phyloP scores from a whole-genome alignment of 441 rosid genomes.

The Pelargonium cotyledonis region DNA sequence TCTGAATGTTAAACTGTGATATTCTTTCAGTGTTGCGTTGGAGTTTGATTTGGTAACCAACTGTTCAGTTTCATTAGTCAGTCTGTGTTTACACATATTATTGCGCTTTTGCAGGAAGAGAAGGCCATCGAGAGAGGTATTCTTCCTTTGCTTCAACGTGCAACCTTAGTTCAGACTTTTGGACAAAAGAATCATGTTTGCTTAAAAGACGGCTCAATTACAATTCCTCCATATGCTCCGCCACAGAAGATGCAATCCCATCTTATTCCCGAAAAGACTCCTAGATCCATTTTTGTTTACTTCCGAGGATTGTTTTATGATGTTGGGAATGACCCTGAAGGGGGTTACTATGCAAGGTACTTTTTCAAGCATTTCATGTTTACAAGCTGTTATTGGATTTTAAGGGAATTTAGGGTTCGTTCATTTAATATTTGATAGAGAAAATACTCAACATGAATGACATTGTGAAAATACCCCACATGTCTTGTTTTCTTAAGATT shows the following conservation, averaged over 20 bases:
- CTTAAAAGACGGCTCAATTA: slow-evolving; percentile 66
- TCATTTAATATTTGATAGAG: too few relatives aligned
- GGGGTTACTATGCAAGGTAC: slow-evolving; percentile 76
- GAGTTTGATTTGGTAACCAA: too few relatives aligned
- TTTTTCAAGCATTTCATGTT: slow-evolving; percentile 1
- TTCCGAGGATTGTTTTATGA: slow-evolving; percentile 76
- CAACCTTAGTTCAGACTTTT: slow-evolving; percentile 72
- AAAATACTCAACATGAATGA: too few relatives aligned
- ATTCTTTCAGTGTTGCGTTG: too few relatives aligned
- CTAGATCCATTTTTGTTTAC: slow-evolving; percentile 69
- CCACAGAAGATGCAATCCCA: slow-evolving; percentile 79
- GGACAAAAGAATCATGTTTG: slow-evolving; percentile 73
- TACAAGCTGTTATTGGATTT: not conserved
- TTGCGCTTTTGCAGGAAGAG: slow-evolving; percentile 42
- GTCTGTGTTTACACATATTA: too few relatives aligned
- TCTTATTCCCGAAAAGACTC: slow-evolving; percentile 61
- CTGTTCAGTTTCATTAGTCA: too few relatives aligned
- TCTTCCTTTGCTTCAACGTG: slow-evolving; percentile 59
- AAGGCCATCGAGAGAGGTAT: slow-evolving; percentile 77
- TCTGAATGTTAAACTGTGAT: too few relatives aligned
- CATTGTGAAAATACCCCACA: too few relatives aligned
- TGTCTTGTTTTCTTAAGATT: too few relatives aligned
- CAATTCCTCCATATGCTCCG: slow-evolving; percentile 77
- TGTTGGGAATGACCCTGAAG: slow-evolving; percentile 75
- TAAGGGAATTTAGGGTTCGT: not conserved